These are phyloP conservation scores for Candida jianshihensis DNA, from an alignment of 805 yeast species.

Conservation along the genomic window DNA sequence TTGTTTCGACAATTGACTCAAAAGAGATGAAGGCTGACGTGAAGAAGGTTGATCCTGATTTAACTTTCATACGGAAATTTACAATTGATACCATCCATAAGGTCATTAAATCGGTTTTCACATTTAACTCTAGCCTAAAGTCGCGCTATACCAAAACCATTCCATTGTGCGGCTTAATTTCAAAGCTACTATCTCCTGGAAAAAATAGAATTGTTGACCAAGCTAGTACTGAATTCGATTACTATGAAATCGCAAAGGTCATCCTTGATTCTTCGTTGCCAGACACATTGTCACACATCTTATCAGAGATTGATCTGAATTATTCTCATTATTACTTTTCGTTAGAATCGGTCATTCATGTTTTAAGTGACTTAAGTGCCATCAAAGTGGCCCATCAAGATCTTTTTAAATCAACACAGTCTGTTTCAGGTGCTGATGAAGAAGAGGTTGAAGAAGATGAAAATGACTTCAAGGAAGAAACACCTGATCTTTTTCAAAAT, in stretches of 20 bases:
- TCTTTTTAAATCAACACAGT: constrained; percentile 39
- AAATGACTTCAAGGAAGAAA: constrained; percentile 56
- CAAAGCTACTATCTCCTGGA: constrained; percentile 20
- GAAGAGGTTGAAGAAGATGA: constrained; percentile 51
- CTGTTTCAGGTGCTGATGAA: constrained; percentile 38
- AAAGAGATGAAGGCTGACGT: constrained; percentile 30
- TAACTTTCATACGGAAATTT: constrained; percentile 67
- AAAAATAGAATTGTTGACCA: constrained; percentile 15
- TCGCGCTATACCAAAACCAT: constrained; percentile 47
- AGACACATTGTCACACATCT: constrained; percentile 44
- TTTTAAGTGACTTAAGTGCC: constrained; percentile 50
- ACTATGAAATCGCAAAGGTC: constrained; percentile 54
- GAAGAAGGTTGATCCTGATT: constrained; percentile 55
- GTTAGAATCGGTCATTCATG: constrained; percentile 50
- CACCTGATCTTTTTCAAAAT: constrained; percentile 78
- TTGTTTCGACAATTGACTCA: constrained; percentile 49
- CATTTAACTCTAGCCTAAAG: constrained; percentile 30
- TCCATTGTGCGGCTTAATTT: constrained; percentile 24
- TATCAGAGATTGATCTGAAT: constrained; percentile 67
- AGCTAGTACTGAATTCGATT: constrained; percentile 47
- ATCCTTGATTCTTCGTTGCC: constrained; percentile 65
- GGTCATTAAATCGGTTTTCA: constrained; percentile 46
- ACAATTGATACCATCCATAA: constrained; percentile 62
- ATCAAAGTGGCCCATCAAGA: constrained; percentile 52
- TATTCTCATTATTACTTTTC: constrained; percentile 59